Percentiles rank a stretch among this genome's conserved stretches.
Evolutionary conservation across 2,329 filamentous ascomycete genomes (phyloP).

Genomic region (Scolecobasidium constrictum): DNA sequence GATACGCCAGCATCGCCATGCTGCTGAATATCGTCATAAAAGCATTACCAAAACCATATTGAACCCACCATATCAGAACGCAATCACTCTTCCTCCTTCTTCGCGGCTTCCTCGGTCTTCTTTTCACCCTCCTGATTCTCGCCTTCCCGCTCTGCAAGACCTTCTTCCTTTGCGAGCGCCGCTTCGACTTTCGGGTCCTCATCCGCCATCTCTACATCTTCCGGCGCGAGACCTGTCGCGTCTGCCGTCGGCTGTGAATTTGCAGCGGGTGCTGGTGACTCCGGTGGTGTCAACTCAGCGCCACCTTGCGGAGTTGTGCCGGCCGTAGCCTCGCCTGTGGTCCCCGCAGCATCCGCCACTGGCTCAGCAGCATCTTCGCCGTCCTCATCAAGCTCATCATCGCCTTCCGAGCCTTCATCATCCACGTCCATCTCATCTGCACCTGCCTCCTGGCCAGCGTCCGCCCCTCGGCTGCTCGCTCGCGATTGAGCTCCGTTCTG

Average conservation of each 20-base stretch:
- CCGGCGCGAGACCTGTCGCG: neutral
- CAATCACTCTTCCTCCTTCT: neutral
- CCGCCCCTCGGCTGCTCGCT: neutral
- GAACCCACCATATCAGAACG: too few relatives aligned
- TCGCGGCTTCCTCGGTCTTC: neutral
- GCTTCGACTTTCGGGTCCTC: neutral
- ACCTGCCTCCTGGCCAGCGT: constrained; percentile 7
- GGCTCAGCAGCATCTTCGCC: constrained; percentile 1
- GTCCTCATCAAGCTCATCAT: constrained; percentile 8
- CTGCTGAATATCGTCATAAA: too few relatives aligned
- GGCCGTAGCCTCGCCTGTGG: neutral
- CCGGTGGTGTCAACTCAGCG: neutral
- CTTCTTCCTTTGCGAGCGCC: neutral
- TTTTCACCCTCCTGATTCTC: neutral
- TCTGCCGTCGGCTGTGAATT: neutral
- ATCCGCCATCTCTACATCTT: neutral
- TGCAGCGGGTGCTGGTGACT: neutral
- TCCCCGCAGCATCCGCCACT: neutral
- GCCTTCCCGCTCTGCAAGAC: neutral
- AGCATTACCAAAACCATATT: too few relatives aligned
- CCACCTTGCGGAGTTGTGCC: neutral
- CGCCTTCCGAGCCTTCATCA: constrained; percentile 2
- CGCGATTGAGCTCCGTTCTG: neutral
- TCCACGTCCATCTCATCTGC: constrained; percentile 10
- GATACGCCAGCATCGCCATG: too few relatives aligned